phyloP scores from a whole-genome alignment of 352 stramenopile species.

The Pythium aristosporum region DNA sequence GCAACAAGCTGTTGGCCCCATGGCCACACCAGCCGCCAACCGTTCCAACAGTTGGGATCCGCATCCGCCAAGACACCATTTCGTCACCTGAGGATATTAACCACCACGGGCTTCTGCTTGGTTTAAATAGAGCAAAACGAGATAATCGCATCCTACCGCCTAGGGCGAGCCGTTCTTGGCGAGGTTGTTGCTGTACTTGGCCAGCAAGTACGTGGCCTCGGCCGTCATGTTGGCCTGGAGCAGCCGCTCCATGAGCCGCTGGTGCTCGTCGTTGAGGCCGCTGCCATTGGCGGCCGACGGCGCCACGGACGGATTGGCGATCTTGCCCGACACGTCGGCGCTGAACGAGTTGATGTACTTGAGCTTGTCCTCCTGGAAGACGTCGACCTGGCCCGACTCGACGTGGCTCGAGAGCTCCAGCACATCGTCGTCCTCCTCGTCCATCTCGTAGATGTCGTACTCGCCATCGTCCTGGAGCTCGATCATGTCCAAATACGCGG shows the following conservation, averaged over 20 bases:
- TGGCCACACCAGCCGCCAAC: too few relatives aligned
- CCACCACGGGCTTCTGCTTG: not conserved
- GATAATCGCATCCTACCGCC: too few relatives aligned
- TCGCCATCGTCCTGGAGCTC: not conserved
- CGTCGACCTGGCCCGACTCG: slow-evolving; percentile 26
- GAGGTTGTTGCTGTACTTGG: slow-evolving; percentile 64
- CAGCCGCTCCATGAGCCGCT: slow-evolving; percentile 59
- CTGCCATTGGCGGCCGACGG: not conserved
- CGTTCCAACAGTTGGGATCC: too few relatives aligned
- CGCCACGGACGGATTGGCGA: slow-evolving; percentile 16
- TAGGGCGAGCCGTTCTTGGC: slow-evolving; percentile 12
- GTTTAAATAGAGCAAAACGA: not conserved
- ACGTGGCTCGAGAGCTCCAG: slow-evolving; percentile 36
- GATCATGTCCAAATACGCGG: slow-evolving; percentile 5
- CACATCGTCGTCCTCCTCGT: slow-evolving; percentile 14
- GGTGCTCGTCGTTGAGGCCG: slow-evolving; percentile 30
- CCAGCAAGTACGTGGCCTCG: slow-evolving; percentile 67
- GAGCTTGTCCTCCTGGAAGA: slow-evolving; percentile 54
- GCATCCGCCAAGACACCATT: too few relatives aligned
- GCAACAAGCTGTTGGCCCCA: too few relatives aligned
- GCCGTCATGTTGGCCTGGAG: slow-evolving; percentile 67
- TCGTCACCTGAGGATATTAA: not conserved
- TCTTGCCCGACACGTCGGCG: slow-evolving; percentile 29
- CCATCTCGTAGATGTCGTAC: slow-evolving; percentile 6
- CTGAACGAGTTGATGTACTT: slow-evolving; percentile 70